Base-by-base conservation (phyloP, 352 stramenopile genomes). In the Phytophthora melonis region DNA sequence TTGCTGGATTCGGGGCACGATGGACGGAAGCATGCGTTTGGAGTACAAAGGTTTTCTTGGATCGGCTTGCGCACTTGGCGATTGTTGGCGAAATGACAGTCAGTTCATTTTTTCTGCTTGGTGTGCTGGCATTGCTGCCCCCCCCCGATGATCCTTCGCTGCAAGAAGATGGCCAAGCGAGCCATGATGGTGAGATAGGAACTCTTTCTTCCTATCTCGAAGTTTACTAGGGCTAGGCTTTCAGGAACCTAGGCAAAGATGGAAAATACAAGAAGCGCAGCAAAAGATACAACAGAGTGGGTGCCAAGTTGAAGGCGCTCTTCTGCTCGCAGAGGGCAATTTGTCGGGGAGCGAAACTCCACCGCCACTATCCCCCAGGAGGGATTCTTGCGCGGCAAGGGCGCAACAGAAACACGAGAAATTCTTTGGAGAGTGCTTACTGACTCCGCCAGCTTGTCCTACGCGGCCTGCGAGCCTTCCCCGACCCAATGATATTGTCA, bases 1-100 rank as follows among this genome's bases (percentile, higher is more conserved):
- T 69, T 88, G 81, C 67, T 95, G 87, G 60, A 95, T 54, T 54
- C 88, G 86, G 19, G 88, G 86, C 21, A 95, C 86, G 74, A 95
- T 83, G 60, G 78, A 89, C 41, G 86, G 87, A 47, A 95, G 72
- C 78, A 93, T 88, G 27, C 50, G 68, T 36, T 7, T 43, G 11
- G 23, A 5, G 5, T 45, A 13, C 49, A 5, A 43, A 13, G 8
- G 25, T 49, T 7, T 63, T 41, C 49, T 73, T 68, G 47, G 41
- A 14, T 61, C 36, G 14, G 55, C 25, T 49, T 68, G 66, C 4
- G 49, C 58, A 11, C 49, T n/a, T 36, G 34, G 36, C 36, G 39
- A 32, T 19, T 62, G 50, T 57, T 72, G 66, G 43, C n/a, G 19
- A 74, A 61, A 61, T 66, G 61, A 11, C 43, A 66, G 27, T 58